Evolutionary conservation across 345 rosid species (phyloP).

Genomic region (Salix caprea): DNA sequence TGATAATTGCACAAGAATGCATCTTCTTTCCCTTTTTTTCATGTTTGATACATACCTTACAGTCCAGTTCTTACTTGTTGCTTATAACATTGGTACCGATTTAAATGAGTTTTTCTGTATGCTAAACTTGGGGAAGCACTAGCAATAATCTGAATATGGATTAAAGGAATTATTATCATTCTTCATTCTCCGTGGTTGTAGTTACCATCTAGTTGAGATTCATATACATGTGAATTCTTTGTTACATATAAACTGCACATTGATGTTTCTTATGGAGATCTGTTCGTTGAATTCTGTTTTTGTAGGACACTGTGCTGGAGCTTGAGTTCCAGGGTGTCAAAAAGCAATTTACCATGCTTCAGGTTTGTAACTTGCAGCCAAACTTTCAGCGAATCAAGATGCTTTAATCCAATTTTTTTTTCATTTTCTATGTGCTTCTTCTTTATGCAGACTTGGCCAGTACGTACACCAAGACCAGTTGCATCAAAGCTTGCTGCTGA

Average conservation of each 20-base stretch:
- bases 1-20: background rate
- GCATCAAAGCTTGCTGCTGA: slow-evolving; percentile 99
- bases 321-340: slow-evolving; percentile 97
- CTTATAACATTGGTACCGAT: background rate
- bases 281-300: slow-evolving; percentile 5
- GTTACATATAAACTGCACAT: background rate
- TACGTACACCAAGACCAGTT: slow-evolving; percentile 98
- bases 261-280: background rate
- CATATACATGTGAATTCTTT: background rate
- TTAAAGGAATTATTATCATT: background rate
- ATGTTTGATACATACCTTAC: background rate
- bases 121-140: background rate
- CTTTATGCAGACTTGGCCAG: slow-evolving; percentile 90
- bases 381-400: background rate
- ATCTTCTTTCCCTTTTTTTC: background rate
- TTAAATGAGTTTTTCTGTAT: background rate
- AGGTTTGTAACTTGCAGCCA: slow-evolving; percentile 44
- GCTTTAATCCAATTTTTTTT: background rate
- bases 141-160: background rate
- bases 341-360: slow-evolving; percentile 95
- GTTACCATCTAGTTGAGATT: background rate
- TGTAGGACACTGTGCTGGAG: slow-evolving; percentile 90
- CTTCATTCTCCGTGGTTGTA: background rate
- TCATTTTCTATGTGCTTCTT: slow-evolving; percentile 8
- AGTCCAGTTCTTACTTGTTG: background rate